Conservation (phyloP, 345 rosid genomes). For the Laguncularia racemosa region DNA sequence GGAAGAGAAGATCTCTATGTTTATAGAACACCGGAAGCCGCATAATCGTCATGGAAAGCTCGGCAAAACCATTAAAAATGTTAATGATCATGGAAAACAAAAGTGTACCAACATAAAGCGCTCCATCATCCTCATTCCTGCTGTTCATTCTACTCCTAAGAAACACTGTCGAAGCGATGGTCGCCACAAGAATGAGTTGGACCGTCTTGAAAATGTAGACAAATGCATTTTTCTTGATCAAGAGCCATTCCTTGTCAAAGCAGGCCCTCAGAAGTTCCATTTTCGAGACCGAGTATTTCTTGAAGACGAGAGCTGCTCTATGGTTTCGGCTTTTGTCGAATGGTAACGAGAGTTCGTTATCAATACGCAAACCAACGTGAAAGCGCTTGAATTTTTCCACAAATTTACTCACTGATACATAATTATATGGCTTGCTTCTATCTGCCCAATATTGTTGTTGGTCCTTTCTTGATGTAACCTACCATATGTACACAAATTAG, state of each 20-base stretch:
- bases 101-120: conserved; percentile 42
- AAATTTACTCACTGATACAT: conserved; percentile 21
- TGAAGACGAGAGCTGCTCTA: conserved; percentile 21
- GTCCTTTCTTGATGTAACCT: conserved; percentile 44
- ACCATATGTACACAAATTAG: not conserved
- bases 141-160: conserved; percentile 33
- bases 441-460: conserved; percentile 38
- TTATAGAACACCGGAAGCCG: conserved; percentile 68
- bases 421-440: conserved; percentile 18
- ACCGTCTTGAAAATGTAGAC: conserved; percentile 30
- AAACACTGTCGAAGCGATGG: conserved; percentile 41
- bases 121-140: conserved; percentile 20
- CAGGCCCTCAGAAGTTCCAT: conserved; percentile 35
- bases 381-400: conserved; percentile 19
- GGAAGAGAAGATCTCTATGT: conserved; percentile 57
- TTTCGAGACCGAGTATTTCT: conserved; percentile 16
- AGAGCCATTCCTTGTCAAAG: conserved; percentile 28
- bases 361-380: conserved; percentile 18
- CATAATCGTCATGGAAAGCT: conserved; percentile 45
- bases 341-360: conserved; percentile 22
- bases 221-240: conserved; percentile 28
- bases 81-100: conserved; percentile 37
- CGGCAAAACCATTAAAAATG: conserved; percentile 56
- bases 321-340: conserved; percentile 21
- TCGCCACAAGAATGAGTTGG: conserved; percentile 42